Evolutionary conservation across 108 stramenopile species (phyloP).

Genomic region (Discostella stelligeroides): DNA sequence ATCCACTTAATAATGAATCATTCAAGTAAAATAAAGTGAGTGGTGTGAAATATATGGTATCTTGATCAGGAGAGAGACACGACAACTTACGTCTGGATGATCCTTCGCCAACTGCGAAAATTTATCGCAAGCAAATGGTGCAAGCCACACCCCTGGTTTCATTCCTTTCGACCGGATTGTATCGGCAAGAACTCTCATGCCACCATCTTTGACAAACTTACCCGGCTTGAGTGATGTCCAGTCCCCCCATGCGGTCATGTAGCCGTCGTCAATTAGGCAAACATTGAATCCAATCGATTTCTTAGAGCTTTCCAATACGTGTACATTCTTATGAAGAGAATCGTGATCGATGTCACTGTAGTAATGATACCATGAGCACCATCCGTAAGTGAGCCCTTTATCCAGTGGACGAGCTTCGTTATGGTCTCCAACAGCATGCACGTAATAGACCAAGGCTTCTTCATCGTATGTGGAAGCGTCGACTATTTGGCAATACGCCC

Average conservation of each 20-base stretch:
- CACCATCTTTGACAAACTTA: constrained; percentile 61
- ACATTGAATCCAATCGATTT: constrained; percentile 75
- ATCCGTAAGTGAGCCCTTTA: constrained; percentile 81
- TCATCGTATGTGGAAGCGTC: constrained; percentile 80
- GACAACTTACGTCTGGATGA: constrained; percentile 68
- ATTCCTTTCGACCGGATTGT: constrained; percentile 72
- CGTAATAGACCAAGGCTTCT: constrained; percentile 88
- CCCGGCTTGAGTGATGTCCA: constrained; percentile 86
- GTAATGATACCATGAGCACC: constrained; percentile 96
- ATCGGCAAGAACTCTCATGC: constrained; percentile 71
- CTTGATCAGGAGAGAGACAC: too few relatives aligned
- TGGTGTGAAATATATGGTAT: too few relatives aligned
- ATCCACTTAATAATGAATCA: constrained; percentile 60
- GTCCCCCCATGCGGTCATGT: constrained; percentile 96
- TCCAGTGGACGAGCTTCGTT: constrained; percentile 79
- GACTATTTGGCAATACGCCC: constrained; percentile 82
- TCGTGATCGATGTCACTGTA: constrained; percentile 86
- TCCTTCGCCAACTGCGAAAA: constrained; percentile 67
- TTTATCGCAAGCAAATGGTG: constrained; percentile 92
- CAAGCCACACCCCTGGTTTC: constrained; percentile 91
- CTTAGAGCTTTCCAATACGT: constrained; percentile 58
- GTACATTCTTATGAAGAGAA: constrained; percentile 75
- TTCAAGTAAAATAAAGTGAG: too few relatives aligned
- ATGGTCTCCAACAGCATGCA: constrained; percentile 74
- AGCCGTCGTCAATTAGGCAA: constrained; percentile 92